A percentile compares a stretch with the other conserved stretches of the same genome.
phyloP scores from a whole-genome alignment of 371 early-diverging fungal genomes.

The Syncephalis plumigaleata region DNA sequence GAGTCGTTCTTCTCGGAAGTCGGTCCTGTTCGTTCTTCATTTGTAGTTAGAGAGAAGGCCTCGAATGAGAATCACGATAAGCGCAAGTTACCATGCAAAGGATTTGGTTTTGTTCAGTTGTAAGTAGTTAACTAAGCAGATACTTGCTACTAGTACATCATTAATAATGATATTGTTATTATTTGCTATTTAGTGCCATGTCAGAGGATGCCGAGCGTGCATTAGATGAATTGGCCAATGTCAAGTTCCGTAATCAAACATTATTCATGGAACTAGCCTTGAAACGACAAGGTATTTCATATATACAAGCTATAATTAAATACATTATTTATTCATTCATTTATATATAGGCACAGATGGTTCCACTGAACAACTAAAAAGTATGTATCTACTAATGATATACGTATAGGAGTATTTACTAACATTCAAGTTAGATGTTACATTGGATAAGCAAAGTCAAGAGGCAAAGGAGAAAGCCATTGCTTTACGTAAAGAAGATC shows the following conservation, averaged over 20 bases:
- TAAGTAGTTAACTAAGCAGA: too few species aligned
- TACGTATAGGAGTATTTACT: too few species aligned
- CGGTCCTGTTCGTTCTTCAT: constrained; percentile 80
- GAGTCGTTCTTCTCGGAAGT: constrained; percentile 75
- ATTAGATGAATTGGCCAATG: constrained; percentile 39
- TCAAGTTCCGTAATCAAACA: constrained; percentile 42
- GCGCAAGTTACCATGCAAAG: constrained; percentile 28
- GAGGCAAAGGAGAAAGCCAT: too few species aligned
- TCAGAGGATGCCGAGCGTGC: constrained; percentile 79
- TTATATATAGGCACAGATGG: too few species aligned
- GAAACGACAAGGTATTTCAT: constrained; percentile 28
- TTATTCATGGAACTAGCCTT: constrained; percentile 65
- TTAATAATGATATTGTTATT: background rate
- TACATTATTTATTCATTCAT: too few species aligned
- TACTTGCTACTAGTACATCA: background rate
- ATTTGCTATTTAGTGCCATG: constrained; percentile 25
- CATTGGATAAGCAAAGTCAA: too few species aligned
- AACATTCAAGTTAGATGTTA: too few species aligned
- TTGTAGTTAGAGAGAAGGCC: constrained; percentile 55
- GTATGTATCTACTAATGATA: background rate
- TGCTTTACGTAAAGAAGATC: too few species aligned
- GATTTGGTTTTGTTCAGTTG: constrained; percentile 82
- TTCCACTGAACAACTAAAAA: too few species aligned
- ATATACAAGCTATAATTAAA: constrained; percentile 1
- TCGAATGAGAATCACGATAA: constrained; percentile 15